These are phyloP conservation scores for Candida insectalens DNA, from an alignment of 805 yeast species.

Conservation along the genomic window DNA sequence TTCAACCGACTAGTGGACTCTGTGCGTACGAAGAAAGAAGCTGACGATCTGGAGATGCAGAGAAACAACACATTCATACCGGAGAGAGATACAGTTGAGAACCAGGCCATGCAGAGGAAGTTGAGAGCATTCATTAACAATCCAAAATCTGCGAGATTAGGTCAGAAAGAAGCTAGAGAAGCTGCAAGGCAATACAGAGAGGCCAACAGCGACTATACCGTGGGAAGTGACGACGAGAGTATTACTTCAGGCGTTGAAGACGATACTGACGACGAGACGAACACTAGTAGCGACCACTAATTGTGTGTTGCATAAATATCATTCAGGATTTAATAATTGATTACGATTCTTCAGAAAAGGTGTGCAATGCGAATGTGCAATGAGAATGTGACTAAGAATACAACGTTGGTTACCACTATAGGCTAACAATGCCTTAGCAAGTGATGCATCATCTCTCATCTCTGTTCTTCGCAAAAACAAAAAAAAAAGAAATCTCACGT, in stretches of 20 bases:
- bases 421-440: too few species aligned
- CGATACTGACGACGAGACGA: neutral
- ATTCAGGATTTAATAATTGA: too few species aligned
- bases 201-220: too few species aligned
- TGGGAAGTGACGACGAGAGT: neutral
- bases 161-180: neutral
- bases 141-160: neutral
- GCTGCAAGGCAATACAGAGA: neutral
- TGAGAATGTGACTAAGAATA: too few species aligned
- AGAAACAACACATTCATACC: conserved; percentile 1
- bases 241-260: neutral
- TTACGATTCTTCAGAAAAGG: too few species aligned
- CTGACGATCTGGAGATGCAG: conserved; percentile 9
- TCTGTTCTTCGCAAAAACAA: too few species aligned
- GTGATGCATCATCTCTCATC: too few species aligned
- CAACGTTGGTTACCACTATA: too few species aligned
- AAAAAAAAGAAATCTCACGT: too few species aligned
- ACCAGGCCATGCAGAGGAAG: neutral
- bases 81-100: conserved; percentile 1
- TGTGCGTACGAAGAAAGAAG: too few species aligned
- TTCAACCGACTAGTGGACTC: conserved; percentile 6
- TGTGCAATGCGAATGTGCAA: too few species aligned
- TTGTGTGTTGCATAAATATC: too few species aligned
- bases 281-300: neutral
- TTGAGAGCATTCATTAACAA: conserved; percentile 2